phyloP scores from a whole-genome alignment of 805 yeast genomes.

The Candida bentonensis region DNA sequence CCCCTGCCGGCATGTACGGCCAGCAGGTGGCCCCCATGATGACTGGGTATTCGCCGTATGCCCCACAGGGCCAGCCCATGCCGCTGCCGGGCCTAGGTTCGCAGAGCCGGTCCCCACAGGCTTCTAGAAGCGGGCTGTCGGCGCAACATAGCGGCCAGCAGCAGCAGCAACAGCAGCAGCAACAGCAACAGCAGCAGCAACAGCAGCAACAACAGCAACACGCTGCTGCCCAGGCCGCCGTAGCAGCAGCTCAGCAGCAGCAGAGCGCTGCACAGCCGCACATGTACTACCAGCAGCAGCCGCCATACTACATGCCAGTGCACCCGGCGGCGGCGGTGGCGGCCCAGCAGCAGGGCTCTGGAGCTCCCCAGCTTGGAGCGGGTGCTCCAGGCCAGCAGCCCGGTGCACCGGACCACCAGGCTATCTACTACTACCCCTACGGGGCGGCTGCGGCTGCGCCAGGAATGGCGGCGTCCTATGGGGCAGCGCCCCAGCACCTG shows the following conservation, averaged over 20 bases:
- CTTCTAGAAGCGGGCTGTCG: not conserved
- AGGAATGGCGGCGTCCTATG: not conserved
- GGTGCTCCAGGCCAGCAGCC: constrained; percentile 4
- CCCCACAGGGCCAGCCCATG: constrained; percentile 7
- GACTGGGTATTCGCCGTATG: constrained; percentile 2
- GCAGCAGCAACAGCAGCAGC: constrained; percentile 3
- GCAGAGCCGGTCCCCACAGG: constrained; percentile 2
- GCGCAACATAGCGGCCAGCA: constrained; percentile 3
- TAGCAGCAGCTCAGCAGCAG: constrained; percentile 5
- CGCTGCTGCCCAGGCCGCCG: constrained; percentile 1
- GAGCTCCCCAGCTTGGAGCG: constrained; percentile 2
- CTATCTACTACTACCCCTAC: constrained; percentile 1
- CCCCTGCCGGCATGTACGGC: not conserved
- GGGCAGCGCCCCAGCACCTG: not conserved
- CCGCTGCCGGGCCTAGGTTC: constrained; percentile 2
- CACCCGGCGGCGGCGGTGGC: constrained; percentile 3
- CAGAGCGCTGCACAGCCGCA: constrained; percentile 4
- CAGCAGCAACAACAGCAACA: constrained; percentile 4
- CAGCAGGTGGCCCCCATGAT: not conserved
- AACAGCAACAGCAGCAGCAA: constrained; percentile 4
- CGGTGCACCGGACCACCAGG: not conserved
- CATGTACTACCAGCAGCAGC: constrained; percentile 4
- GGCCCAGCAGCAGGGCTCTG: not conserved
- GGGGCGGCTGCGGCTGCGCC: not conserved
- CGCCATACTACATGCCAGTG: constrained; percentile 6